Percentiles rank a stretch among this genome's conserved stretches.
Conservation (phyloP, 768 basidiomycete genomes). For the Collybiopsis luxurians region DNA sequence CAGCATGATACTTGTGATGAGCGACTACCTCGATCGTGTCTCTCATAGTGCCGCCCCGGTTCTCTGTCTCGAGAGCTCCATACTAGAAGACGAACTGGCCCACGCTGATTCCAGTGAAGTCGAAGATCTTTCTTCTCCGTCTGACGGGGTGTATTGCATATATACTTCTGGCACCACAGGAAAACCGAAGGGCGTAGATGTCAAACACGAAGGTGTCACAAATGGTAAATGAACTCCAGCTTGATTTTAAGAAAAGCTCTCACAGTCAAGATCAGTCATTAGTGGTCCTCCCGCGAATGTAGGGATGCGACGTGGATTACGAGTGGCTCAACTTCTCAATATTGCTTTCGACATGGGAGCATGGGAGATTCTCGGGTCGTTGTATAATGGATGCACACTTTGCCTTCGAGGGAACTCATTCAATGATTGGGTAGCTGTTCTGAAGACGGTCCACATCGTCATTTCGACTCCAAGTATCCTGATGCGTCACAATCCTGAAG, state of each 20-base stretch:
- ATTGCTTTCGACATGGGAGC: slow-evolving; percentile 68
- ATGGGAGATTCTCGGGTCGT: slow-evolving; percentile 55
- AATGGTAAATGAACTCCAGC: slow-evolving; percentile 30
- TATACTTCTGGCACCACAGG: slow-evolving; percentile 37
- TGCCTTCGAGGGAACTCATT: slow-evolving; percentile 50
- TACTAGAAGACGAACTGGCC: slow-evolving; percentile 14
- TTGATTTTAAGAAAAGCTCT: slow-evolving; percentile 11
- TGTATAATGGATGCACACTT: slow-evolving; percentile 51
- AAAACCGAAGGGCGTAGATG: slow-evolving; percentile 44
- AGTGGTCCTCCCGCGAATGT: slow-evolving; percentile 51
- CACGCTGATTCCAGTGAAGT: slow-evolving; percentile 16
- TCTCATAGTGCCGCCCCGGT: slow-evolving; percentile 13
- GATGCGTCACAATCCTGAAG: slow-evolving; percentile 42
- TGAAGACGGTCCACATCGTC: slow-evolving; percentile 49
- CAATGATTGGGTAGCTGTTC: slow-evolving; percentile 46
- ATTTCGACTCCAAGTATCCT: slow-evolving; percentile 55
- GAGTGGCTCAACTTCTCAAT: slow-evolving; percentile 60
- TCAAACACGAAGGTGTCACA: slow-evolving; percentile 35
- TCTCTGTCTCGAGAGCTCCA: slow-evolving; percentile 18
- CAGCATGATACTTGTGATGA: slow-evolving; percentile 33
- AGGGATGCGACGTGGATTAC: slow-evolving; percentile 52
- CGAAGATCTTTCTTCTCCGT: slow-evolving; percentile 17
- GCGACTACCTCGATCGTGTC: slow-evolving; percentile 26
- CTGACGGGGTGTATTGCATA: slow-evolving; percentile 40
- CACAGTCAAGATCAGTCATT: slow-evolving; percentile 31